Evolutionary conservation across 352 stramenopile genomes (phyloP).

Genomic region (Plasmopara muralis): DNA sequence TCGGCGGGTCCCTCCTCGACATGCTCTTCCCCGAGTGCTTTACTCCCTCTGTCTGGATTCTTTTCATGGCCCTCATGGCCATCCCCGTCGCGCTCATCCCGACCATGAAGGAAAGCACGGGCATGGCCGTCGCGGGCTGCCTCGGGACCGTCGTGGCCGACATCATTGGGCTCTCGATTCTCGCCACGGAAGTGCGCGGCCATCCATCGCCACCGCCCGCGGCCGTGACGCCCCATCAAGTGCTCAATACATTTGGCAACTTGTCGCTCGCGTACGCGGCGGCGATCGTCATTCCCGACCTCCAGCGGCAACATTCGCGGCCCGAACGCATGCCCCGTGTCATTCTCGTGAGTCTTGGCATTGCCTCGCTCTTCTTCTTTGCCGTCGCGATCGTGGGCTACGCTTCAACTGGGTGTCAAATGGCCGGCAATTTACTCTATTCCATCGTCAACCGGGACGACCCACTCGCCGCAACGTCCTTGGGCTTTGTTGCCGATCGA

Average conservation of each 20-base stretch:
- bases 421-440: constrained; percentile 26
- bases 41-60: constrained; percentile 23
- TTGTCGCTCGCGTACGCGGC: constrained; percentile 25
- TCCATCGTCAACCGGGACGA: constrained; percentile 16
- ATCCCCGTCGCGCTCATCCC: constrained; percentile 21
- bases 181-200: constrained; percentile 13
- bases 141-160: constrained; percentile 24
- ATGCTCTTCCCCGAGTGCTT: constrained; percentile 25
- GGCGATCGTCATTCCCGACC: constrained; percentile 20
- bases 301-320: constrained; percentile 23
- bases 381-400: constrained; percentile 15
- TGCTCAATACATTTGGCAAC: constrained; percentile 26
- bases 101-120: constrained; percentile 21
- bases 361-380: constrained; percentile 18
- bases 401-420: constrained; percentile 15
- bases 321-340: constrained; percentile 25
- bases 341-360: constrained; percentile 18
- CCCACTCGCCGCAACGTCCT: constrained; percentile 12
- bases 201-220: constrained; percentile 17
- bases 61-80: constrained; percentile 25
- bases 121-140: constrained; percentile 21
- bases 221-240: constrained; percentile 15
- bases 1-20: constrained; percentile 19
- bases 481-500: constrained; percentile 16
- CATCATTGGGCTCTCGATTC: constrained; percentile 18